Evolutionary conservation across 2,329 filamentous ascomycete genomes (phyloP), one percentile per base, ranked within the genome.

Genomic region (Myriangium duriaei): DNA sequence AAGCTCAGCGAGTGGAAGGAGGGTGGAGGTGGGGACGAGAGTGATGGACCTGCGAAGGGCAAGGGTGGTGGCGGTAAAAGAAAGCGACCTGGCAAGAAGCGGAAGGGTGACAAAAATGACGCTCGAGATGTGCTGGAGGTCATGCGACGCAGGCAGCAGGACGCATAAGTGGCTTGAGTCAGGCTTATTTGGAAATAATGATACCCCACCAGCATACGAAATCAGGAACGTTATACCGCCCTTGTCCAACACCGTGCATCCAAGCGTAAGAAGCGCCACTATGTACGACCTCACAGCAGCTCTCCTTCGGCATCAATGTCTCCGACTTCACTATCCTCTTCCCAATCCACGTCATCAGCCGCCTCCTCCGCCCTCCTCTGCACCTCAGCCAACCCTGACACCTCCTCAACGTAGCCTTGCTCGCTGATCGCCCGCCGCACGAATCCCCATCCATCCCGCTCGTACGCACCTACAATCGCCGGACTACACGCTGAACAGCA

Each of bases 401-500:
- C 64, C 54, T 88, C 82, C 18, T 80, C 74, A 0, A 92, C 80
- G 52, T 81, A 91, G 2, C 84, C 78, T 51, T 76, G 76, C 57
- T 87, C 79, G 42, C 76, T 72, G 11, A 91, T 59, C 0, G 83
- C 83, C 41, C 69, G 68, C 62, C 79, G 79, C 21, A 91, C 74
- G 54, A 92, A 92, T 0, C 65, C 72, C 82, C 83, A 92, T 0
- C 77, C 79, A 32, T 78, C 71, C 2, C 60, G 56, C 32, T 73
- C 68, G 54, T 87, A 91, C 1, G 74, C 74, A 0, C 69, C 65
- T 1, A 88, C 57, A 17, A 92, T 75, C 30, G 69, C 74, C 21
- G 72, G 70, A 45, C 80, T 84, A 51, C 84, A 92, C 2, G 81
- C 84, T 34, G 81, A 85, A 58, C 84, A 92, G 56, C 76, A 79